Base-by-base conservation (phyloP, 768 basidiomycete genomes). In the Rhizopogon vulgaris region DNA sequence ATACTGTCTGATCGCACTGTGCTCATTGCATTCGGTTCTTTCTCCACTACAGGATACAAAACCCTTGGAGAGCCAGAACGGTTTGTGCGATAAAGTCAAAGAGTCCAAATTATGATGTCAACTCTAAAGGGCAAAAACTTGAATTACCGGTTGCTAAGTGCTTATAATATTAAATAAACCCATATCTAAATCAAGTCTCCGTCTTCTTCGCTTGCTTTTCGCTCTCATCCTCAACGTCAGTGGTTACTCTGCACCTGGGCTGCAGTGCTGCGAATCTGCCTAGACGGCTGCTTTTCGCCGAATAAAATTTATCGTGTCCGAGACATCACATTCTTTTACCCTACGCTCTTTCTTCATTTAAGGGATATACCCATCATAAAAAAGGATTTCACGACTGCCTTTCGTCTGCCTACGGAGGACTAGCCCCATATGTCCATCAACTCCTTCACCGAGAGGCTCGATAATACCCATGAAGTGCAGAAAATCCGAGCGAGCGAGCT, bases 1-100 rank as follows among this genome's bases (percentile, higher is more conserved):
- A 81, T 83, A n/a, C 85, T 79, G 64, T 84, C 83, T 48, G 81
- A 77, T 61, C 85, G 78, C 32, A 80, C 80, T 8, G 71, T 72
- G 37, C 76, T 71, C 87, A 87, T 87, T 30, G 46, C 57, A 53
- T 53, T 46, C 30, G 9, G 32, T 24, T 46, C 15, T 45, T 45
- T 18, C 17, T 45, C 17, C 17, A 22, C 22, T 22, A 22, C n/a
- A n/a, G n/a, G n/a, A n/a, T n/a, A n/a, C n/a, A n/a, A n/a, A n/a
- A n/a, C n/a, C n/a, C n/a, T n/a, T n/a, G n/a, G n/a, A n/a, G n/a
- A n/a, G n/a, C 22, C 22, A 22, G 22, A 22, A 1, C 22, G 22
- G 22, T 22, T n/a, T 22, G 22, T 22, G 22, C 22, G 22, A 22
- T 22, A 3, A 22, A 22, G 22, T 22, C 22, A 22, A n/a, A n/a